Conservation (phyloP, 2,329 filamentous ascomycete genomes). For the Colletotrichum spinosum region DNA sequence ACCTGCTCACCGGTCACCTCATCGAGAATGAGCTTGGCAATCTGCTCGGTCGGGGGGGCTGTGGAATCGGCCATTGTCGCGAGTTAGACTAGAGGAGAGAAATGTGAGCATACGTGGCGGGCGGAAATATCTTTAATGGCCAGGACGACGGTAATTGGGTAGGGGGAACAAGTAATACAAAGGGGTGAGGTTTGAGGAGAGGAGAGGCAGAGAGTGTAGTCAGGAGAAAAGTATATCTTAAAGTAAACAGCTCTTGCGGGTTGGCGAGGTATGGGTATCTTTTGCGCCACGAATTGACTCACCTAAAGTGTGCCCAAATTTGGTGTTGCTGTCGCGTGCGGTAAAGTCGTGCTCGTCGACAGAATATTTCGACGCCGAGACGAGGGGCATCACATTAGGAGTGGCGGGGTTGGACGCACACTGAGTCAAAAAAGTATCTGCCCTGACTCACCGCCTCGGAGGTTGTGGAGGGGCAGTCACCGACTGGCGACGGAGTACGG, state of each 20-base stretch:
- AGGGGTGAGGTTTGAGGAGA: too few species aligned
- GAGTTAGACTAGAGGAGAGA: neutral
- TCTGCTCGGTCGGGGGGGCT: conserved; percentile 59
- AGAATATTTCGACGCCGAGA: conserved; percentile 27
- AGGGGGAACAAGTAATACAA: too few species aligned
- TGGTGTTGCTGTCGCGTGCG: conserved; percentile 14
- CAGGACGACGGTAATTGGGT: neutral
- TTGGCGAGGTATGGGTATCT: neutral
- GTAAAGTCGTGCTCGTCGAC: conserved; percentile 23
- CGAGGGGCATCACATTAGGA: conserved; percentile 37
- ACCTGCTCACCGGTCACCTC: conserved; percentile 91
- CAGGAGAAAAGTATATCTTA: too few species aligned
- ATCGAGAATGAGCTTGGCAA: conserved; percentile 85
- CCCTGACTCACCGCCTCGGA: conserved; percentile 35
- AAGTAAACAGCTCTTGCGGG: too few species aligned
- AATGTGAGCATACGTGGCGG: neutral
- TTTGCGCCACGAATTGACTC: conserved; percentile 13
- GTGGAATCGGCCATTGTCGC: conserved; percentile 44
- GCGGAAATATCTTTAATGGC: neutral
- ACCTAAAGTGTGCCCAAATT: conserved; percentile 14
- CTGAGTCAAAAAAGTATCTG: conserved; percentile 33
- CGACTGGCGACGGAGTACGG: neutral
- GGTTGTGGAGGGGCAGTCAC: conserved; percentile 30
- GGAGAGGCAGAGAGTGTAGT: too few species aligned
- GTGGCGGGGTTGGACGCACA: conserved; percentile 33